Evolutionary conservation across 2,329 filamentous ascomycete genomes (phyloP).

Genomic region (Mariannaea sp.): DNA sequence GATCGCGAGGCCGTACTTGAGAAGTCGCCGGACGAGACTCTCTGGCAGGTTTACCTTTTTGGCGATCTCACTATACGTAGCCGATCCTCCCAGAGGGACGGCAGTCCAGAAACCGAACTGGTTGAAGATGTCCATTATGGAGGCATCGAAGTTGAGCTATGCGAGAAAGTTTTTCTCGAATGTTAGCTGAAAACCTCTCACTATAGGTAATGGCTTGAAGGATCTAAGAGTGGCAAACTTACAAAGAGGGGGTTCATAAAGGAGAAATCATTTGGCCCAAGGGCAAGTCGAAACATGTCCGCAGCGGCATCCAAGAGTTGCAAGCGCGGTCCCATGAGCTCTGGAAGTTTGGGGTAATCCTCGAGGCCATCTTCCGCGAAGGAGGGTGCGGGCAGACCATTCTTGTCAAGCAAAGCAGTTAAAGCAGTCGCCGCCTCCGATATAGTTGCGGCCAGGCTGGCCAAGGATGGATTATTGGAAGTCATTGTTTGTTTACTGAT

Average conservation of each 20-base stretch:
- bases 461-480: neutral
- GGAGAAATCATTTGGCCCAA: constrained; percentile 15
- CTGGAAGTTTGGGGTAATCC: constrained; percentile 19
- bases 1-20: constrained; percentile 44
- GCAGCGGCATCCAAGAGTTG: constrained; percentile 17
- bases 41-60: constrained; percentile 43
- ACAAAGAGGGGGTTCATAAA: constrained; percentile 19
- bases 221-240: neutral
- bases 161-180: too few species aligned
- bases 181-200: too few species aligned
- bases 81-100: constrained; percentile 30
- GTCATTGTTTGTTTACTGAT: too few species aligned
- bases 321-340: constrained; percentile 21
- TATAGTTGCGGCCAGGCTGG: constrained; percentile 13
- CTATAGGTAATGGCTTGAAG: too few species aligned
- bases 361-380: constrained; percentile 15
- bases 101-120: constrained; percentile 32
- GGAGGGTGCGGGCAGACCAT: constrained; percentile 6
- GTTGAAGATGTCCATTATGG: constrained; percentile 27
- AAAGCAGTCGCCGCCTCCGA: constrained; percentile 14
- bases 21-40: constrained; percentile 43
- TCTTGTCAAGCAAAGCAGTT: constrained; percentile 8
- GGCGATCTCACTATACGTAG: constrained; percentile 33
- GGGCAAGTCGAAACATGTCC: constrained; percentile 18
- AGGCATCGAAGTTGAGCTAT: constrained; percentile 15